Percentiles rank a stretch among this genome's conserved stretches.
These are phyloP conservation scores for Aureobasidium sp. DNA, from an alignment of 2,329 filamentous ascomycete genomes.

Conservation along the genomic window DNA sequence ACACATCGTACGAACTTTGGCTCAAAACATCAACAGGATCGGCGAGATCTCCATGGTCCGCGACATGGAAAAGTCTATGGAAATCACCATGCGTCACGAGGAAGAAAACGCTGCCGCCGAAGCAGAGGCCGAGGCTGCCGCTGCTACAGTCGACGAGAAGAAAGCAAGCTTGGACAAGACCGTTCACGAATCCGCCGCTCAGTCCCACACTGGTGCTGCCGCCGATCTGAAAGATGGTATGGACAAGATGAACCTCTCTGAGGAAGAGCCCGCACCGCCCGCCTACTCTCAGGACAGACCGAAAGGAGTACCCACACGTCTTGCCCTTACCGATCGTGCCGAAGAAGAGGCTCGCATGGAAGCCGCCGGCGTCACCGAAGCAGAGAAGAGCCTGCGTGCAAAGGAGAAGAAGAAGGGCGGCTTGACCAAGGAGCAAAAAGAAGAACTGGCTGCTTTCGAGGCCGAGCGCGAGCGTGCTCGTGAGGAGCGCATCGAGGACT, in stretches of 20 bases:
- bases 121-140: conserved; percentile 25
- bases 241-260: conserved; percentile 16
- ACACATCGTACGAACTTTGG: background rate
- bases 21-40: conserved; percentile 45
- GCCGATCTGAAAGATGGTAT: conserved; percentile 28
- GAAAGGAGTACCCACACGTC: conserved; percentile 64
- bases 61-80: conserved; percentile 95
- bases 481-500: conserved; percentile 80
- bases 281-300: conserved; percentile 28
- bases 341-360: conserved; percentile 66
- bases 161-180: conserved; percentile 31
- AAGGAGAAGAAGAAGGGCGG: conserved; percentile 87
- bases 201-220: conserved; percentile 14
- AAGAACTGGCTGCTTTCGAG: conserved; percentile 84
- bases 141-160: conserved; percentile 48
- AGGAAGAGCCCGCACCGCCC: conserved; percentile 11
- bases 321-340: conserved; percentile 73
- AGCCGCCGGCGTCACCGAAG: conserved; percentile 58
- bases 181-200: background rate
- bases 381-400: conserved; percentile 68
- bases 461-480: conserved; percentile 75
- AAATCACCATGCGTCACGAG: conserved; percentile 80
- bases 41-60: conserved; percentile 99
- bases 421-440: conserved; percentile 83
- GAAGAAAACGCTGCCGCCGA: conserved; percentile 37